These are phyloP conservation scores for Fusarium sp. DNA, from an alignment of 2,329 filamentous ascomycete species.

Conservation along the genomic window DNA sequence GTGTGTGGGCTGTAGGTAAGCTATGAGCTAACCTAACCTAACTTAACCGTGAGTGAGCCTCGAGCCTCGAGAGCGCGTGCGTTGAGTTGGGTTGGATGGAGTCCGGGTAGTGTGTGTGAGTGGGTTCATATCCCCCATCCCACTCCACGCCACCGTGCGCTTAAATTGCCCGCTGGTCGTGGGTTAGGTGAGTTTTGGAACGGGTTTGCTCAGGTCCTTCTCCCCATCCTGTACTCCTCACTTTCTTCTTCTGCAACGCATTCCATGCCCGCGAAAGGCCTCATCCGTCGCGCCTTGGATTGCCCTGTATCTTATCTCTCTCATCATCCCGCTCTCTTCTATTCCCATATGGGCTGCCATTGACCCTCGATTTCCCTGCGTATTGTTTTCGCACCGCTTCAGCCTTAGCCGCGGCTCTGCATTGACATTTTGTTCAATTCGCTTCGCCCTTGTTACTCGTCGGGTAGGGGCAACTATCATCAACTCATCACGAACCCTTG, in stretches of 20 bases:
- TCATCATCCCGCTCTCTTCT: conserved; percentile 19
- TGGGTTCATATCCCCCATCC: conserved; percentile 41
- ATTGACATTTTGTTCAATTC: conserved; percentile 12
- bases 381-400: conserved; percentile 1
- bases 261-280: conserved; percentile 47
- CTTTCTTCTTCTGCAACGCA: conserved; percentile 51
- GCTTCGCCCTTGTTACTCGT: conserved; percentile 22
- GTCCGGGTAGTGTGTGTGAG: conserved; percentile 21
- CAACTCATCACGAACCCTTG: conserved; percentile 28
- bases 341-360: conserved; percentile 17
- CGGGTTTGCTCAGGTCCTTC: conserved; percentile 53
- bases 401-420: conserved; percentile 22
- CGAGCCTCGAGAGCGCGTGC: conserved; percentile 24
- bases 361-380: conserved; percentile 18
- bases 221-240: conserved; percentile 53
- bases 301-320: conserved; percentile 13
- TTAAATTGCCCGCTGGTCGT: conserved; percentile 43
- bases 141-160: conserved; percentile 23
- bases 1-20: background rate
- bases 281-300: conserved; percentile 42
- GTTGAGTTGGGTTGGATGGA: conserved; percentile 17
- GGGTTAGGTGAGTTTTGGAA: conserved; percentile 56
- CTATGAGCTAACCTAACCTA: conserved; percentile 10
- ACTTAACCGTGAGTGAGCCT: background rate
- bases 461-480: conserved; percentile 6